Conservation (phyloP, 2,329 filamentous ascomycete species). For the Ophiostoma ulmi region DNA sequence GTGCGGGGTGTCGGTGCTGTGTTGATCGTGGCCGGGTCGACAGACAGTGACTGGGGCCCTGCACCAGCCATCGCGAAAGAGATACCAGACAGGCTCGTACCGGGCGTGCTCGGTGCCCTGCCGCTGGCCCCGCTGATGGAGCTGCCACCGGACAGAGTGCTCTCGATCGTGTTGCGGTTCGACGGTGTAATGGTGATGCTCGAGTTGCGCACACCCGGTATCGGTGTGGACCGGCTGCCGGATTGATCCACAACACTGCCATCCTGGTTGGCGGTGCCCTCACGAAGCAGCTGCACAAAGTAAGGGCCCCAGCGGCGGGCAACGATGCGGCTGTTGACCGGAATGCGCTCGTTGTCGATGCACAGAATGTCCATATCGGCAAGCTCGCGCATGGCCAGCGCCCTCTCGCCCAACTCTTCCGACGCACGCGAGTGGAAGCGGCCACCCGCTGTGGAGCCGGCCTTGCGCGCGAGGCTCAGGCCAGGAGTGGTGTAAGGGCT, state of each 20-base stretch:
- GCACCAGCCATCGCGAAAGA: constrained; percentile 23
- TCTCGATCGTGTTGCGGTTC: constrained; percentile 48
- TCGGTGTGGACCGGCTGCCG: constrained; percentile 65
- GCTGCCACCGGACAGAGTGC: constrained; percentile 43
- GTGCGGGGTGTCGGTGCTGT: constrained; percentile 53
- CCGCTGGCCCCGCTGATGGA: constrained; percentile 33
- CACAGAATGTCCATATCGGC: constrained; percentile 96
- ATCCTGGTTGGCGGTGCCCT: constrained; percentile 67
- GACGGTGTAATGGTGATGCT: constrained; percentile 77
- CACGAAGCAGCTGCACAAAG: constrained; percentile 84
- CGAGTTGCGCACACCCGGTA: constrained; percentile 58
- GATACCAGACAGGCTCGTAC: constrained; percentile 41
- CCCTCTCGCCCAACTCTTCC: constrained; percentile 78
- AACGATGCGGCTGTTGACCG: constrained; percentile 86
- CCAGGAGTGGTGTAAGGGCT: constrained; percentile 57
- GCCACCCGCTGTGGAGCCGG: constrained; percentile 66
- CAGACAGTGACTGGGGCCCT: constrained; percentile 32
- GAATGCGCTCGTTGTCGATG: constrained; percentile 83
- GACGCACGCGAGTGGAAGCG: constrained; percentile 71
- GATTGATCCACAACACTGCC: constrained; percentile 63
- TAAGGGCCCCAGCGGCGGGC: constrained; percentile 90
- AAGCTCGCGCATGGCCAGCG: constrained; percentile 73
- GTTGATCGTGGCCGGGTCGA: constrained; percentile 48
- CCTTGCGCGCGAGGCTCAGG: constrained; percentile 54
- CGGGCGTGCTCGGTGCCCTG: constrained; percentile 43